A percentile compares a stretch with the other conserved stretches of the same genome.
phyloP scores from a whole-genome alignment of 345 rosid genomes.

The Punica granatum region DNA sequence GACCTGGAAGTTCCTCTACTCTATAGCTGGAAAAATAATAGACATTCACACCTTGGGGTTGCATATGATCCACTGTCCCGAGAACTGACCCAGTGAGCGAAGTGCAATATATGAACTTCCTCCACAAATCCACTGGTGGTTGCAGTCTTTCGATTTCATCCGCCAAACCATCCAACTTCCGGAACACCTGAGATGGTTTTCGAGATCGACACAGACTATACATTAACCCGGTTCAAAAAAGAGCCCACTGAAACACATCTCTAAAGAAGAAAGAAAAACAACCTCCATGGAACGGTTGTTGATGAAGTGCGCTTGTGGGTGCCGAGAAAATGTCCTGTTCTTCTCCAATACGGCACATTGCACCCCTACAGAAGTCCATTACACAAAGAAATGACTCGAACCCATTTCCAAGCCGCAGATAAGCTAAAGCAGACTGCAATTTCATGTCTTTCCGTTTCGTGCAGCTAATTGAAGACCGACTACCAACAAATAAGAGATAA shows the following conservation, averaged over 20 bases:
- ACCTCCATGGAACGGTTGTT: constrained; percentile 99
- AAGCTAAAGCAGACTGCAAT: neutral
- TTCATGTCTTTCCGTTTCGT: neutral
- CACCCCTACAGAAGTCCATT: constrained; percentile 38
- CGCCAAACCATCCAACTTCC: constrained; percentile 70
- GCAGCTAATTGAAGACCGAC: neutral
- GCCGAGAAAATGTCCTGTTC: constrained; percentile 50
- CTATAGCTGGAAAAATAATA: neutral
- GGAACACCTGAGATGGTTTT: constrained; percentile 47
- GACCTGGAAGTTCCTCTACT: neutral
- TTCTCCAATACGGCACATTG: constrained; percentile 75
- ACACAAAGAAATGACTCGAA: neutral
- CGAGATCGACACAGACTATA: neutral
- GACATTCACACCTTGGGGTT: constrained; percentile 66
- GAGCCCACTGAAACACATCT: constrained; percentile 5
- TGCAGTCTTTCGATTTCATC: constrained; percentile 78
- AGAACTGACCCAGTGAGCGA: constrained; percentile 77
- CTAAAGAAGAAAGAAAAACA: constrained; percentile 5
- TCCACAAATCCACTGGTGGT: constrained; percentile 86
- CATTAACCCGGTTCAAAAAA: neutral
- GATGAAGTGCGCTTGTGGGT: constrained; percentile 96
- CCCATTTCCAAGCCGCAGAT: neutral
- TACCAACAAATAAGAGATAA: neutral
- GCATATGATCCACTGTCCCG: constrained; percentile 95
- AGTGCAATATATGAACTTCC: constrained; percentile 86